A percentile compares a stretch with the other conserved stretches of the same genome.
Conservation (phyloP, 176 grass and related monocot species). For the Bolboschoenus planiculmis region DNA sequence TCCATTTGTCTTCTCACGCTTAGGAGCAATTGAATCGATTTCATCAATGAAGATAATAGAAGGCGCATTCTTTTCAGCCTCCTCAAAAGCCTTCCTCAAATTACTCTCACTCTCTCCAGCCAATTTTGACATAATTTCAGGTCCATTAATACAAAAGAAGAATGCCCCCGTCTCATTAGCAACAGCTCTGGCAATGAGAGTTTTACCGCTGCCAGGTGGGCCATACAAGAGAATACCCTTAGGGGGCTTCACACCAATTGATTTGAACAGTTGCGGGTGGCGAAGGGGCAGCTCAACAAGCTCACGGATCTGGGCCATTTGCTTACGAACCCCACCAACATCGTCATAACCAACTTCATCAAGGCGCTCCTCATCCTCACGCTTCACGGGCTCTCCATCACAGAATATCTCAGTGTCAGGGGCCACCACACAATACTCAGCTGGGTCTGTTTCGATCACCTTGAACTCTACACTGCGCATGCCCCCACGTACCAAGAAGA, state of each 20-base stretch:
- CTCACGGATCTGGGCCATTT: constrained; percentile 48
- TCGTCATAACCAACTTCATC: constrained; percentile 52
- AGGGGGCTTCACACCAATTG: constrained; percentile 54
- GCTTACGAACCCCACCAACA: constrained; percentile 56
- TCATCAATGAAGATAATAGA: constrained; percentile 69
- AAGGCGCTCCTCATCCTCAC: constrained; percentile 53
- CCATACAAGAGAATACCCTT: constrained; percentile 54
- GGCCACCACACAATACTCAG: constrained; percentile 40
- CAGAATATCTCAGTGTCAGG: constrained; percentile 38
- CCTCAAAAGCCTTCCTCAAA: constrained; percentile 53
- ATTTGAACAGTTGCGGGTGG: constrained; percentile 53
- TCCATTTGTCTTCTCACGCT: constrained; percentile 50
- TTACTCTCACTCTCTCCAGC: constrained; percentile 60
- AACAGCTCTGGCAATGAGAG: constrained; percentile 42
- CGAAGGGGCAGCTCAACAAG: constrained; percentile 49
- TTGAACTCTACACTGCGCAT: constrained; percentile 61
- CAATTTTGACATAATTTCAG: constrained; percentile 61
- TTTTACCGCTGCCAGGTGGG: constrained; percentile 48
- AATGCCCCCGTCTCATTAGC: constrained; percentile 52
- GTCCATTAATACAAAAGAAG: constrained; percentile 54
- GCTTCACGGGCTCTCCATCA: constrained; percentile 40
- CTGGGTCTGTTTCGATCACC: constrained; percentile 33
- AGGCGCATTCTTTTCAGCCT: constrained; percentile 56
- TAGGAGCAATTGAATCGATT: constrained; percentile 44
- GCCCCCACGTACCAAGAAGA: constrained; percentile 51